Evolutionary conservation across 2,329 filamentous ascomycete genomes (phyloP), one percentile per base, ranked within the genome.

Genomic region (Monosporascus sp.): DNA sequence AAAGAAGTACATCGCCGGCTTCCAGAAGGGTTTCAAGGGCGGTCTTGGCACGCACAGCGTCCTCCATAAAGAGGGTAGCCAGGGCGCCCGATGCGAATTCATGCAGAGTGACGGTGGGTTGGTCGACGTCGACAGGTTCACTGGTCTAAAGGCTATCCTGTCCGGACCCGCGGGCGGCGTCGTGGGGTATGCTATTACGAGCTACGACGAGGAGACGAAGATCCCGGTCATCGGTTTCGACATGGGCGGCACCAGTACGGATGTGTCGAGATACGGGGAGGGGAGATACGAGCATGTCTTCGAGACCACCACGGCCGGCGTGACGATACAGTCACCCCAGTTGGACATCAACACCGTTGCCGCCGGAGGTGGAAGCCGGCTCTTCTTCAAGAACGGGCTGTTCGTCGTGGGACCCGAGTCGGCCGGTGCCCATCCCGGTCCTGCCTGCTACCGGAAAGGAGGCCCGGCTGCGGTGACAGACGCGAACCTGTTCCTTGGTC

Each of bases 301-400:
- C 61, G 92, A 96, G 71, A 96, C 91, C 0, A 96, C 90, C 0
- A 96, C 90, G 1, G 92, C 92, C 0, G 92, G 92, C n/a, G 89
- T 96, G 1, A 93, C 91, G 0, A 94, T 96, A 27, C 91, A 96
- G 64, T 92, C 89, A 1, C 92, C 92, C 0, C 91, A 96, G 65
- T 79, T 96, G 0, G 91, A 96, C 65, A 96, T 96, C 73, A 96
- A 96, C 70, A 97, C 92, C 0, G 92, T 97, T 1, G 92, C 92
- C 6, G 92, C 92, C 3, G 92, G 92, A 47, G 92, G 92, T 57
- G 90, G 90, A 7, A 93, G 88, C 1, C 79, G 87, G 31, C 77
- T 97, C 3, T 94, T 95, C 71, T 96, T 90, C 80, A 85, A 83
- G 57, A 96, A 96, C 59, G 91, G 92, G 1, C 76, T 97, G 0